Evolutionary conservation across 805 yeast genomes (phyloP), one percentile per base, ranked within the genome.

Genomic region (Suhomyces xylopsoci): DNA sequence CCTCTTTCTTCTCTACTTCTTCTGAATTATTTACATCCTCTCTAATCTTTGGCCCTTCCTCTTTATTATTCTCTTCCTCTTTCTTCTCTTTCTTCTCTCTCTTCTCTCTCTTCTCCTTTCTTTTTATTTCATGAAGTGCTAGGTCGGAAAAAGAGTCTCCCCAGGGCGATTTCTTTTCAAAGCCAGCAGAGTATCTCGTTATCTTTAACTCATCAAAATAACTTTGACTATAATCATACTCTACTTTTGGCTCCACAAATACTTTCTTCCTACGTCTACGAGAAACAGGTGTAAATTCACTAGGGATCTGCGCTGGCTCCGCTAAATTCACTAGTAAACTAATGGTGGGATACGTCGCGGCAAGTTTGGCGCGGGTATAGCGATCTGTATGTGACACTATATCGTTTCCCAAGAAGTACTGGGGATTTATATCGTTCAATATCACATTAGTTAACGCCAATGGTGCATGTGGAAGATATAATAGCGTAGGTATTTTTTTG

Each of bases 391-490:
- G 87, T 5, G 73, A 72, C 0, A 76, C 60, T 3, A 82, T 54
- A 60, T 84, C 75, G 59, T 84, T 84, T 5, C 83, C 84, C 17
- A 84, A 63, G 44, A 80, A 55, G 34, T 67, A 60, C n/a, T 42
- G 50, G 2, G 86, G 82, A 32, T 62, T 25, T 20, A 69, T 64
- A 0, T 52, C 22, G 2, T 43, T 42, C 10, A 82, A 48, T 1
- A 83, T 55, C 1, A 24, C n/a, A 41, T 81, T 77, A 1, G 85
- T 80, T 15, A 83, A 60, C 15, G 65, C 72, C 40, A 85, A 66
- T 1, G 90, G 89, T 0, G 92, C 93, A 69, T 88, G 96, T 0
- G 96, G 96, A 46, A 88, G 73, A 61, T 81, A 88, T 63, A 72
- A 86, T 2, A 88, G 66, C 5, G 56, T 59, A 7, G 28, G 24